Conservation (phyloP, 2,329 filamentous ascomycete species). For the Akanthomyces lecanii region DNA sequence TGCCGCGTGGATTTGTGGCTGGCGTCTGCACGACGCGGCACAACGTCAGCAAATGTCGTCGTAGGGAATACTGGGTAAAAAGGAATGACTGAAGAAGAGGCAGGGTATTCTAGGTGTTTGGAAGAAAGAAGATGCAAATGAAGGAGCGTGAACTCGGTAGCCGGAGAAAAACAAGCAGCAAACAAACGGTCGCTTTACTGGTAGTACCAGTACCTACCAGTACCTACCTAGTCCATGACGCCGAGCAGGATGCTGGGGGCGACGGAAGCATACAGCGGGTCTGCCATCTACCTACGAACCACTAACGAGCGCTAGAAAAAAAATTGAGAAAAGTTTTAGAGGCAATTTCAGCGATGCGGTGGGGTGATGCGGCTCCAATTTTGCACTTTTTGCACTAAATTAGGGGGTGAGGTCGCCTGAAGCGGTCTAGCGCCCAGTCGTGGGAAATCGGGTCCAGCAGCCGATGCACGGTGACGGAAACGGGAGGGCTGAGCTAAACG, state of each 20-base stretch:
- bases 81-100: neutral
- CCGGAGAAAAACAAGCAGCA: neutral
- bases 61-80: neutral
- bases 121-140: neutral
- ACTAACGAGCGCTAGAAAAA: neutral
- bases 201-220: too few relatives aligned
- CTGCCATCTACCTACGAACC: neutral
- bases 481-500: neutral
- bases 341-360: constrained; percentile 7
- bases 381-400: neutral
- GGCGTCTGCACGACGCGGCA: neutral
- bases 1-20: constrained; percentile 5
- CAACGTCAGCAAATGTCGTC: neutral
- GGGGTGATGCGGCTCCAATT: neutral
- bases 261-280: neutral
- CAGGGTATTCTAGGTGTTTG: too few relatives aligned
- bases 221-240: neutral
- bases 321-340: neutral
- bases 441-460: neutral
- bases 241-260: neutral
- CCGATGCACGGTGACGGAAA: neutral
- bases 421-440: neutral
- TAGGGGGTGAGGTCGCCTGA: neutral
- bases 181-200: neutral
- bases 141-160: neutral